Percentiles rank a stretch among this genome's conserved stretches.
phyloP scores from a whole-genome alignment of 257 asterid species.

The Salvia splendens region DNA sequence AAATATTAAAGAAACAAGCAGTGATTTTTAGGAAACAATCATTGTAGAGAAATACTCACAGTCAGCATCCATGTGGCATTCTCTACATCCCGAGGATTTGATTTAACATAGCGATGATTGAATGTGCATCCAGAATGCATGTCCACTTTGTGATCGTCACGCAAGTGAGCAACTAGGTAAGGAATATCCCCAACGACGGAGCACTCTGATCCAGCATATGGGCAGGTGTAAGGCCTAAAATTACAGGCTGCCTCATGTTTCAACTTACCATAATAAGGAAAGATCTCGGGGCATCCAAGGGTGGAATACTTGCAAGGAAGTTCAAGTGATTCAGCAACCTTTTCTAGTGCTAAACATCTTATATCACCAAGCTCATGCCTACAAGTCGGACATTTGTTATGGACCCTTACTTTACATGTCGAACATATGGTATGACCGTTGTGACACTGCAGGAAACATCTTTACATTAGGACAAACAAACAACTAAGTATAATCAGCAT shows the following conservation, averaged over 20 bases:
- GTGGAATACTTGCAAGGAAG: constrained; percentile 79
- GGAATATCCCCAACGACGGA: constrained; percentile 76
- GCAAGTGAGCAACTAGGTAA: constrained; percentile 67
- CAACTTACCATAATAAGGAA: constrained; percentile 84
- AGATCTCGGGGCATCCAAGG: constrained; percentile 86
- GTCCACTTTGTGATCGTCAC: constrained; percentile 90
- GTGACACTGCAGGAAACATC: constrained; percentile 62
- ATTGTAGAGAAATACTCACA: constrained; percentile 44
- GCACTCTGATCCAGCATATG: constrained; percentile 93
- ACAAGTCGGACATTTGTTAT: constrained; percentile 85
- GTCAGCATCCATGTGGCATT: constrained; percentile 97
- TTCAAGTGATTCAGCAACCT: constrained; percentile 92
- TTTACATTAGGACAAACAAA: constrained; percentile 18
- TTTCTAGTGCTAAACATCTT: constrained; percentile 90
- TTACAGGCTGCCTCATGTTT: constrained; percentile 80
- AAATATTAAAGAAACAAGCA: neutral
- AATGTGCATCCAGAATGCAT: constrained; percentile 94
- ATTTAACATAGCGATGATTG: constrained; percentile 89
- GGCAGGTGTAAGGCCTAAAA: constrained; percentile 86
- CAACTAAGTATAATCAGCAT: neutral
- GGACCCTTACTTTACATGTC: constrained; percentile 83
- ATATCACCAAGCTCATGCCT: constrained; percentile 92
- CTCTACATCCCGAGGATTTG: constrained; percentile 94
- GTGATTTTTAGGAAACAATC: neutral
- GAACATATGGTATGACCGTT: constrained; percentile 91